A percentile compares a stretch with the other conserved stretches of the same genome.
These are phyloP conservation scores for Juncus effusus DNA, from an alignment of 176 grass and related monocot species.

Conservation along the genomic window DNA sequence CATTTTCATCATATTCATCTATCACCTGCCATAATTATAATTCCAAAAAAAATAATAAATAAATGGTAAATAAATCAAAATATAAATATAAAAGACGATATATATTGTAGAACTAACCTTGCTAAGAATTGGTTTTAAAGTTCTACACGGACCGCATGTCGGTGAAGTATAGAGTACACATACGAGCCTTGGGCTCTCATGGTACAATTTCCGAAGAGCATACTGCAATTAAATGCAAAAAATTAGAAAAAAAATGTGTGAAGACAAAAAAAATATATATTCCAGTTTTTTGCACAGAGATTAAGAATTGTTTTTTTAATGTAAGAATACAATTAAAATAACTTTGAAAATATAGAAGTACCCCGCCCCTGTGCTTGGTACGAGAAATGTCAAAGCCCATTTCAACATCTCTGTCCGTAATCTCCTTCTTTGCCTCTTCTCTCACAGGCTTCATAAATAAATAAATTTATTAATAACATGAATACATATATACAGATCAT, in stretches of 20 bases:
- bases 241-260: not conserved
- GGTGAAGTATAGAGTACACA: constrained; percentile 96
- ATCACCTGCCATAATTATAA: constrained; percentile 53
- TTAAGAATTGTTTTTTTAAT: not conserved
- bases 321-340: not conserved
- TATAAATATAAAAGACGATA: constrained; percentile 24
- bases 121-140: constrained; percentile 93
- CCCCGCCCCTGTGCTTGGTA: constrained; percentile 89
- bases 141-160: constrained; percentile 98
- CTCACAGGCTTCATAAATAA: constrained; percentile 52
- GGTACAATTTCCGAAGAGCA: constrained; percentile 87
- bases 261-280: constrained; percentile 17
- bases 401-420: constrained; percentile 62
- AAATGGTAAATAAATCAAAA: not conserved
- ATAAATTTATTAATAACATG: constrained; percentile 7
- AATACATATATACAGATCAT: constrained; percentile 7
- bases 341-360: constrained; percentile 27
- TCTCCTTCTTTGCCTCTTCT: constrained; percentile 73
- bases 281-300: not conserved
- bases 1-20: constrained; percentile 58
- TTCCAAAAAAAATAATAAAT: constrained; percentile 20
- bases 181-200: constrained; percentile 78
- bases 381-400: constrained; percentile 92
- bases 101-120: constrained; percentile 58
- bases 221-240: constrained; percentile 52